Evolutionary conservation across 345 rosid genomes (phyloP), one percentile per base, ranked within the genome.

Genomic region (Noccaea bulbosa): DNA sequence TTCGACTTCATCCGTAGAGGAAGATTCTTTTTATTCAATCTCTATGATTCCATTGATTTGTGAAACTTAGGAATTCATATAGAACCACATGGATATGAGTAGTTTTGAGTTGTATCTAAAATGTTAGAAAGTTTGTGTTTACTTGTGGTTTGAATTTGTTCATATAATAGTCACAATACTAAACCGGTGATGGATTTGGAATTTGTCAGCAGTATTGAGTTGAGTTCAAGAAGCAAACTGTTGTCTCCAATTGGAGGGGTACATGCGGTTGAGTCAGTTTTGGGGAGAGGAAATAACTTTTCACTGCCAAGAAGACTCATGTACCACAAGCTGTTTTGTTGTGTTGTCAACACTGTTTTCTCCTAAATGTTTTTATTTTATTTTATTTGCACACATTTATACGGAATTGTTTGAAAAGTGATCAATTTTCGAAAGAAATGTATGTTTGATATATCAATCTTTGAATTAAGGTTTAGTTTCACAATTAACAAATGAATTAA

Each of bases 171-270:
- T 51, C 52, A 20, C 41, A 37, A 49, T 58, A 9, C 62, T 74
- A 66, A 67, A 51, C 20, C 4, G 5, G 68, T 41, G 55, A 59
- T 34, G n/a, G 34, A 35, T 51, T 41, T 50, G 56, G 54, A 44
- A 58, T 35, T 54, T 52, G 62, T 9, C 22, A 49, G 48, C 50
- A 50, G 72, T 52, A 2, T 48, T 9, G 59, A 65, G 53, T 65
- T 57, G 72, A 50, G 12, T 74, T 66, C 39, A 22, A 49, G 55
- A 67, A 34, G 67, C 70, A 5, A 53, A 30, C 16, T 3, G 22
- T 32, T 40, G 41, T 60, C 11, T 70, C 51, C 60, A 16, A 40
- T 40, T 12, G 11, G 40, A 47, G 34, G 34, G 11, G 6, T 32
- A 37, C 14, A n/a, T 54, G 60, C 22, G 22, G 5, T 58, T 39